Conservation (phyloP, 2,329 filamentous ascomycete species). For the Periconia sp. region DNA sequence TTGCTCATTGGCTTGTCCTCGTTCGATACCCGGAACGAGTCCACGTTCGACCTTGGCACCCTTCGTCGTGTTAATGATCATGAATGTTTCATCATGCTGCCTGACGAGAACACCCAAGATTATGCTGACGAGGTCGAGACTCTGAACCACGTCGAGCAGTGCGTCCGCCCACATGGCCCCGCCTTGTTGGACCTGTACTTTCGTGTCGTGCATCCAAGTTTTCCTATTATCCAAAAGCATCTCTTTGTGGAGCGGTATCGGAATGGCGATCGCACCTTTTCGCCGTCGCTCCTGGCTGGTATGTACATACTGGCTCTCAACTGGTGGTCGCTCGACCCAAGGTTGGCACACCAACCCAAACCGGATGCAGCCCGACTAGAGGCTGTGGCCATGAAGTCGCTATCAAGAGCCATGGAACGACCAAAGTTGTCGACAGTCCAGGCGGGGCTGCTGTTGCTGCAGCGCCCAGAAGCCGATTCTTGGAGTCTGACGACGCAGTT, state of each 20-base stretch:
- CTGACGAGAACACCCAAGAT: slow-evolving; percentile 74
- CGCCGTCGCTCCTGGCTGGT: slow-evolving; percentile 76
- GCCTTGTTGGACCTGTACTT: slow-evolving; percentile 83
- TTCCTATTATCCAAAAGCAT: slow-evolving; percentile 81
- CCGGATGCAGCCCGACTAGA: slow-evolving; percentile 79
- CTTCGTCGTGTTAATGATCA: slow-evolving; percentile 77
- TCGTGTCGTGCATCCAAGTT: slow-evolving; percentile 77
- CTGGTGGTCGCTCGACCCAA: slow-evolving; percentile 80
- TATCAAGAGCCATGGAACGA: slow-evolving; percentile 78
- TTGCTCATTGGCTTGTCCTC: slow-evolving; percentile 81
- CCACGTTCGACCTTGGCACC: slow-evolving; percentile 66
- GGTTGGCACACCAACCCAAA: slow-evolving; percentile 66
- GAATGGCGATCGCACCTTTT: slow-evolving; percentile 73
- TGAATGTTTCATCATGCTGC: slow-evolving; percentile 81
- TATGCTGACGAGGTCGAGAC: slow-evolving; percentile 73
- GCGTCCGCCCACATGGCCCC: slow-evolving; percentile 78
- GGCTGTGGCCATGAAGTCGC: slow-evolving; percentile 71
- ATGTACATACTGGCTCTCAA: slow-evolving; percentile 87
- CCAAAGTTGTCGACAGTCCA: slow-evolving; percentile 84
- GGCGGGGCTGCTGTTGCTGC: slow-evolving; percentile 75
- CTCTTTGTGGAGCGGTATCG: slow-evolving; percentile 81
- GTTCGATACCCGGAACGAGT: slow-evolving; percentile 83
- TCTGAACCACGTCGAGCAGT: slow-evolving; percentile 73
- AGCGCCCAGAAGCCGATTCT: slow-evolving; percentile 77
- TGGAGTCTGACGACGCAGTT: slow-evolving; percentile 87